Evolutionary conservation across 164 flowering plant species (phyloP).

Genomic region (Liquidambar formosana): DNA sequence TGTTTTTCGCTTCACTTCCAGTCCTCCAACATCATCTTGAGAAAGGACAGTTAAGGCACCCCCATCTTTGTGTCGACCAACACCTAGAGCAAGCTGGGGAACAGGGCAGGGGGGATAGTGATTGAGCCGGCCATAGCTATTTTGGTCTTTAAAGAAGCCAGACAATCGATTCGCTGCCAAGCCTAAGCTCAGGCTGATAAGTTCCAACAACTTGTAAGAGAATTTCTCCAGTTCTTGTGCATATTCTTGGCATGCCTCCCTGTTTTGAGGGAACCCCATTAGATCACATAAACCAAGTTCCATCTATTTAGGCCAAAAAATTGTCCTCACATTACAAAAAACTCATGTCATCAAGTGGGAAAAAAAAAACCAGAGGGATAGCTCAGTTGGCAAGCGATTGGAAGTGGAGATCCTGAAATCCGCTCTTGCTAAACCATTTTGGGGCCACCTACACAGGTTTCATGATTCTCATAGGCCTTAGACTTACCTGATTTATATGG

Average conservation of each 20-base stretch:
- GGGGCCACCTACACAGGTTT: no score
- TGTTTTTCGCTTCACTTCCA: constrained; percentile 31
- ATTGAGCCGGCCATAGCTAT: constrained; percentile 35
- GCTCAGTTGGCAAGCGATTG: no score
- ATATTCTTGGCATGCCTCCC: constrained; percentile 25
- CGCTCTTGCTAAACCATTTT: no score
- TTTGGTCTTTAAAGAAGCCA: constrained; percentile 34
- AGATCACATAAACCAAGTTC: background rate
- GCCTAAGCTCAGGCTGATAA: constrained; percentile 31
- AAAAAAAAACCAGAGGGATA: no score
- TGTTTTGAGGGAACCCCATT: constrained; percentile 3
- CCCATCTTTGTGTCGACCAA: constrained; percentile 43
- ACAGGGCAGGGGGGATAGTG: constrained; percentile 46
- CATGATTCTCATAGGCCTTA: no score
- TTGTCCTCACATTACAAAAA: no score
- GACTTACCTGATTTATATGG: no score
- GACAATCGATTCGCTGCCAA: constrained; percentile 26
- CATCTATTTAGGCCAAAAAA: no score
- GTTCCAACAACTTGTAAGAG: constrained; percentile 26
- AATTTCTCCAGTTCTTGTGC: constrained; percentile 24
- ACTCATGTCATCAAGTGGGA: no score
- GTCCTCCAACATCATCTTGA: constrained; percentile 44
- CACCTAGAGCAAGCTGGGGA: constrained; percentile 41
- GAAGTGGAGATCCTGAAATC: no score
- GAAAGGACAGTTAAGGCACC: constrained; percentile 37